Evolutionary conservation across 1,284 basidiomycete species (phyloP), one percentile per base, ranked within the genome.

Genomic region (Porodaedalea pini): DNA sequence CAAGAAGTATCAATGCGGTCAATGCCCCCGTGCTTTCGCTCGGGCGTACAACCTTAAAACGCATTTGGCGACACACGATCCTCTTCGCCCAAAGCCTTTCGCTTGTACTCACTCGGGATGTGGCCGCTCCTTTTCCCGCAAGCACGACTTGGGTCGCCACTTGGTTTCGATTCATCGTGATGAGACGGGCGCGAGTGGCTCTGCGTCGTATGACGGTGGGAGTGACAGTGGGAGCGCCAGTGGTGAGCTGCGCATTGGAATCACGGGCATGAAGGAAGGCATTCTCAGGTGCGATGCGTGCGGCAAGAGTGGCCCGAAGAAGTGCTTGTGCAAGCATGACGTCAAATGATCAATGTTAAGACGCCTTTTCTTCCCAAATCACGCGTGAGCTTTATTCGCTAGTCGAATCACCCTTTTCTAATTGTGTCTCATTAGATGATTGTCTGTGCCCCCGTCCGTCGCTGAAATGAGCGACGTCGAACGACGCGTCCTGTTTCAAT

Each of bases 11-110:
- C 82, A 79, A 64, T 92, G 89, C 67, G 71, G 78, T 10, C 76
- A 77, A 25, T 92, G 90, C 69, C 83, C 85, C 21, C 61, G 52
- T 86, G 92, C 89, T 0, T 94, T 94, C 65, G 92, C 91, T 19
- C 79, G 92, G n/a, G 90, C 90, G 0, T 94, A 89, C 71, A 94
- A 94, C 65, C 72, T 94, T 57, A 94, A 94, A 75, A 94, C 92
- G 0, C 92, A 94, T 70, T 84, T 92, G 77, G 86, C 87, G 4
- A 94, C 92, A 2, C 92, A 94, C 70, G 90, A 94, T 67, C 91
- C 92, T 17, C 87, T 90, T 70, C 80, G 92, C 55, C 75, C 86
- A 48, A 94, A 94, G 74, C 90, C 91, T 1, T 89, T 90, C 66
- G 79, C 86, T 32, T 94, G 92, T 68, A 86, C 86, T 41, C 88